Conservation (phyloP, 208 protist genomes). For the Leishmania mexicana region DNA sequence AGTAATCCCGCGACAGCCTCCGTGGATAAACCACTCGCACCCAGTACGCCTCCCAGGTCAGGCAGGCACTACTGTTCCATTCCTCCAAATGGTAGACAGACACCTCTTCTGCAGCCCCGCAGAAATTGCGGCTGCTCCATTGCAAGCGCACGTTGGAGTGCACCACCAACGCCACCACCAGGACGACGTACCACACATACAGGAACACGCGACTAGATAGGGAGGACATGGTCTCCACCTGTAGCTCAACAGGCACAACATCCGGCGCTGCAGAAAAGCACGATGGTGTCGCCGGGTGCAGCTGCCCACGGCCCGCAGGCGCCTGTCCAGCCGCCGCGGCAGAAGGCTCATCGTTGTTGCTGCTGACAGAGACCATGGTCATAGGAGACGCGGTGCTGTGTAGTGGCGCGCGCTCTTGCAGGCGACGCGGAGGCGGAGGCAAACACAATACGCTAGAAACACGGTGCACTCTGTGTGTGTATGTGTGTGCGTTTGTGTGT, state of each 20-base stretch:
- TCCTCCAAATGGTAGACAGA: constrained; percentile 41
- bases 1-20: neutral
- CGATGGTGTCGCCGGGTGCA: neutral
- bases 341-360: neutral
- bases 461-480: neutral
- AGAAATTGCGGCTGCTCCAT: constrained; percentile 73
- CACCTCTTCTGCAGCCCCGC: constrained; percentile 35
- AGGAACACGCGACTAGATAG: constrained; percentile 50
- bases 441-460: neutral
- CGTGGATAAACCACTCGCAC: neutral
- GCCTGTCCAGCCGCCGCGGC: neutral
- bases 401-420: too few relatives aligned
- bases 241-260: constrained; percentile 44
- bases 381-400: neutral
- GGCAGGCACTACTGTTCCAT: constrained; percentile 57
- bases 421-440: neutral
- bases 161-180: constrained; percentile 55
- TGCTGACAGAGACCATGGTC: neutral
- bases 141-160: constrained; percentile 66
- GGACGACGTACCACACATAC: constrained; percentile 68
- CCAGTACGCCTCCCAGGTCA: constrained; percentile 36
- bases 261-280: neutral
- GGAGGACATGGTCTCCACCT: constrained; percentile 79
- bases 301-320: neutral
- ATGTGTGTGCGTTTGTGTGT: neutral